Evolutionary conservation across 768 basidiomycete genomes (phyloP).

Genomic region (Pleurotus tuber-regium): DNA sequence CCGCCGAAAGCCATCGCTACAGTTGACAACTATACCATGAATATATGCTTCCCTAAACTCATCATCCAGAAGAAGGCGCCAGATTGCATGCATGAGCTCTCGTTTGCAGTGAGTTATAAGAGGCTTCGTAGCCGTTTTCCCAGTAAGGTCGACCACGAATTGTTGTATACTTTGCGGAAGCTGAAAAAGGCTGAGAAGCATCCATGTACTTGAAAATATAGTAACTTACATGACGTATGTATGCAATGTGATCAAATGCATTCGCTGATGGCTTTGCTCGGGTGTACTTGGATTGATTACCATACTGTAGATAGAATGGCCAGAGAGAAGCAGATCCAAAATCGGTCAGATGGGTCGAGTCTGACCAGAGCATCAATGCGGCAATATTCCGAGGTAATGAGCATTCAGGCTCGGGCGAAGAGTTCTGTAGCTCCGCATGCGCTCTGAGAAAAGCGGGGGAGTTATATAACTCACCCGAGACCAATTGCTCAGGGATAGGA

Average conservation of each 20-base stretch:
- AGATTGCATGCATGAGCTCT: constrained; percentile 8
- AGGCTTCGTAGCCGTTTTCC: background rate
- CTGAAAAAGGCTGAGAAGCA: background rate
- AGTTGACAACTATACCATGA: constrained; percentile 29
- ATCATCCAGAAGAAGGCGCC: constrained; percentile 21
- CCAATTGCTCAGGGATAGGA: background rate
- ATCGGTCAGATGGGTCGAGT: constrained; percentile 15
- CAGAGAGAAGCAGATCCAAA: constrained; percentile 14
- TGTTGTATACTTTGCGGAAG: background rate
- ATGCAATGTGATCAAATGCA: constrained; percentile 9
- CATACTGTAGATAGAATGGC: constrained; percentile 14
- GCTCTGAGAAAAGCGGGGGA: background rate
- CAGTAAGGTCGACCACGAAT: background rate
- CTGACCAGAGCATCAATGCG: constrained; percentile 16
- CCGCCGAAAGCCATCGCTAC: constrained; percentile 27
- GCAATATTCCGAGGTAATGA: constrained; percentile 12
- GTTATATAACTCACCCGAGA: background rate
- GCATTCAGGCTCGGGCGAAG: constrained; percentile 7
- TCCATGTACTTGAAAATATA: background rate
- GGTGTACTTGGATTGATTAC: constrained; percentile 16
- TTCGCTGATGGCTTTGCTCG: background rate
- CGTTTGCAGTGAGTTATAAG: constrained; percentile 11
- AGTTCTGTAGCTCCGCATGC: background rate
- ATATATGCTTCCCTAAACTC: constrained; percentile 30
- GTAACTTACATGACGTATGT: constrained; percentile 8